Base-by-base conservation (phyloP, 2,329 filamentous ascomycete species). In the Fusarium floridanum region DNA sequence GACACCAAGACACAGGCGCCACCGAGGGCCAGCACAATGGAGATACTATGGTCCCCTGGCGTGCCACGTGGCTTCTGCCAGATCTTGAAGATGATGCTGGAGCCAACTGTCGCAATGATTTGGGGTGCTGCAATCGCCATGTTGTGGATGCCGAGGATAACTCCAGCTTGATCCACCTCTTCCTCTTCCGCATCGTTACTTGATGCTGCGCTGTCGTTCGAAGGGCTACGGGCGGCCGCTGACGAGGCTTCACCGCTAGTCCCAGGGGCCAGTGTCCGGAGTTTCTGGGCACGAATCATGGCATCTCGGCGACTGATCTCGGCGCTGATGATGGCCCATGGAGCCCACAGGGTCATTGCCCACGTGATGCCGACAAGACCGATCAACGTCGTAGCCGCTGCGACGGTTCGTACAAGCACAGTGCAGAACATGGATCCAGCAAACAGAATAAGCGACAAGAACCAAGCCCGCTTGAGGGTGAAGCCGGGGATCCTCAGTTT, bases 101-200 rank as follows among this genome's bases (percentile, higher is more conserved):
- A 96, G 27, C 93, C 91, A 32, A 98, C 85, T 7, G 95, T 98
- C 12, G 96, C 95, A 64, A 98, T 88, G 70, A 98, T 95, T 81
- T 98, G 96, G 2, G 96, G 96, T 6, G 95, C 92, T 1, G 95
- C 95, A 76, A 98, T 94, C 17, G 95, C 93, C 84, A 98, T 96
- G 82, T 98, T 98, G 86, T 98, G 96, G 64, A 98, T 95, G 10
- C 96, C 96, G 3, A 98, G 88, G 53, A 98, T 95, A 45, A 98
- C 93, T 48, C 96, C 95, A 6, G 95, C 94, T 80, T 97, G 93
- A 78, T 95, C 93, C 3, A 90, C 86, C 43, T 90, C 88, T 29
- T 90, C 87, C n/a, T 88, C 82, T 9, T 83, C 82, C 11, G 77
- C 77, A 29, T 82, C 73, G 5, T 74, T 65, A 34, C 80, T 66